These are phyloP conservation scores for Crotalaria pallida DNA, from an alignment of 306 rosid species.

Conservation along the genomic window DNA sequence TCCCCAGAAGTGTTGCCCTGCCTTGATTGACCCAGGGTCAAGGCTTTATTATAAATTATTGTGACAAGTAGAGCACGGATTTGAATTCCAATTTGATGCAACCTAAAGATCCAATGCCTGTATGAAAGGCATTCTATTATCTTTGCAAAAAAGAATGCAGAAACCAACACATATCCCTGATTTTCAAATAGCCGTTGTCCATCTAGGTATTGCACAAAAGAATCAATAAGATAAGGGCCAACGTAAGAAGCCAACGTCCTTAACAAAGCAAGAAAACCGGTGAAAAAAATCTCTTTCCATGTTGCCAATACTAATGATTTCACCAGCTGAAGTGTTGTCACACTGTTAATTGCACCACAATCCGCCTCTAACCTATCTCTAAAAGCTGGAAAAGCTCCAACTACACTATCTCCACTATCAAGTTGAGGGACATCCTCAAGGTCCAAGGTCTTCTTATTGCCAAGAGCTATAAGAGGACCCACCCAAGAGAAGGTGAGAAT, in stretches of 20 bases:
- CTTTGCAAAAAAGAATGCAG: conserved; percentile 8
- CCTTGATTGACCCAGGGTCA: conserved; percentile 20
- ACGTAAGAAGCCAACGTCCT: conserved; percentile 24
- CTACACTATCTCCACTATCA: not conserved
- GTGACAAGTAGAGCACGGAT: conserved; percentile 11
- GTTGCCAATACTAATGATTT: conserved; percentile 10
- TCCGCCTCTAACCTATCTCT: conserved; percentile 6
- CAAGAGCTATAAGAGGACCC: conserved; percentile 21
- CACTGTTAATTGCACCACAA: not conserved
- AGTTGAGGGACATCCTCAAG: conserved; percentile 27
- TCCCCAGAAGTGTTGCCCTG: conserved; percentile 18
- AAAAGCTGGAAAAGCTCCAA: conserved; percentile 21
- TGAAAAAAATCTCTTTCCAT: conserved; percentile 18
- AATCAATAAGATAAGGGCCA: conserved; percentile 27
- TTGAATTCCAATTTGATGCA: conserved; percentile 19
- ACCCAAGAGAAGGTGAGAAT: conserved; percentile 32
- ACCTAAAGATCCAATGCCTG: conserved; percentile 25
- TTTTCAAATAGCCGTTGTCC: not conserved
- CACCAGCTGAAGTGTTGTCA: conserved; percentile 16
- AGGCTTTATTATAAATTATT: not conserved
- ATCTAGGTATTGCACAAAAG: conserved; percentile 24
- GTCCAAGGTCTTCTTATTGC: conserved; percentile 27
- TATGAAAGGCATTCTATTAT: not conserved
- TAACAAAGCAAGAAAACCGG: not conserved
- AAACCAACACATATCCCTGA: conserved; percentile 10